Percentiles rank a stretch among this genome's conserved stretches.
Conservation (phyloP, 225 moss, liverwort and hornwort genomes). For the Ulota crispa region DNA sequence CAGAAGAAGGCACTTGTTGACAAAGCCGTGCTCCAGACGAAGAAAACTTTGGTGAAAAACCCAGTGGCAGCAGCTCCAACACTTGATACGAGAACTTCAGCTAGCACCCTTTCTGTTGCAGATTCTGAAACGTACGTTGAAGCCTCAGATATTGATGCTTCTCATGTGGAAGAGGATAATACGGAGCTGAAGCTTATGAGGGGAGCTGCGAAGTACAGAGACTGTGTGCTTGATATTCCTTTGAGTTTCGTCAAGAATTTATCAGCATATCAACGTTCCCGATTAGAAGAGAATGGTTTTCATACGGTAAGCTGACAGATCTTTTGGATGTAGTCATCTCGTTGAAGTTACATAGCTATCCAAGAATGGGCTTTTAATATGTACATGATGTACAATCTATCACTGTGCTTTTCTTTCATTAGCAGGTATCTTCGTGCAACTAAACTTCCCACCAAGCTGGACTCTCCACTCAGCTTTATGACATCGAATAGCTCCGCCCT, state of each 20-base stretch:
- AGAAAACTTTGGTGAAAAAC: conserved; percentile 31
- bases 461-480: conserved; percentile 4
- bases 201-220: conserved; percentile 55
- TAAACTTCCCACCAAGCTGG: conserved; percentile 6
- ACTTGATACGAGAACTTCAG: conserved; percentile 28
- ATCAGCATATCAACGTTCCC: conserved; percentile 63
- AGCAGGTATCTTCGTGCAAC: conserved; percentile 3
- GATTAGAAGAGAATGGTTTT: conserved; percentile 84
- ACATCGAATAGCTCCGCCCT: not conserved
- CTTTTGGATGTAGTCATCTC: not conserved
- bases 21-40: conserved; percentile 34
- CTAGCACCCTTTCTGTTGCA: conserved; percentile 13
- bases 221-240: conserved; percentile 82
- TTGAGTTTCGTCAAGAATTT: conserved; percentile 71
- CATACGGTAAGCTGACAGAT: conserved; percentile 59
- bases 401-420: not conserved
- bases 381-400: conserved; percentile 4
- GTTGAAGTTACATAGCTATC: conserved; percentile 19
- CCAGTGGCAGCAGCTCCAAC: conserved; percentile 20
- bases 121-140: conserved; percentile 6
- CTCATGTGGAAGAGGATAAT: conserved; percentile 25
- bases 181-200: conserved; percentile 53
- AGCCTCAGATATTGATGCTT: conserved; percentile 16
- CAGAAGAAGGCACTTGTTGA: conserved; percentile 27
- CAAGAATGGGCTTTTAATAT: conserved; percentile 3